Evolutionary conservation across 805 yeast genomes (phyloP).

Genomic region (Sugiyamaella floridensis): DNA sequence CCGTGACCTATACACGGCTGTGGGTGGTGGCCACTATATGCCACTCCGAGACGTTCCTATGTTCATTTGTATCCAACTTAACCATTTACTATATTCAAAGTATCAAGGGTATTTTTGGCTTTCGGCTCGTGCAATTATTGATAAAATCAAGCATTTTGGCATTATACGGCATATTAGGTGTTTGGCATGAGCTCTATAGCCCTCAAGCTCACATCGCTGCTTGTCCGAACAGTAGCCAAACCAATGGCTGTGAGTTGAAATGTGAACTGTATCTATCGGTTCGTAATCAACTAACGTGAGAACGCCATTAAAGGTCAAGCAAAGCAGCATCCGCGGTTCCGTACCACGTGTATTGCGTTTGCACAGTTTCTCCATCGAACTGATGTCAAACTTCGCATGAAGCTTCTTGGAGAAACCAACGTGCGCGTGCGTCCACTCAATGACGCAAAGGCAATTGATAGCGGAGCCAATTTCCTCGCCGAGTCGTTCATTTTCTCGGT

Average conservation of each 20-base stretch:
- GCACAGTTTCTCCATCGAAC: conserved; percentile 68
- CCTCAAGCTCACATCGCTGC: conserved; percentile 61
- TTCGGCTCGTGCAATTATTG: no score
- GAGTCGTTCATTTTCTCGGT: conserved; percentile 73
- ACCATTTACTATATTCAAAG: background rate
- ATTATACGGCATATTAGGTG: background rate
- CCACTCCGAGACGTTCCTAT: background rate
- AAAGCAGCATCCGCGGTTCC: conserved; percentile 59
- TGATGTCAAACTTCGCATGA: conserved; percentile 56
- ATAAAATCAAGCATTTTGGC: no score
- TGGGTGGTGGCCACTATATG: background rate
- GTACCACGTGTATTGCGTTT: conserved; percentile 52
- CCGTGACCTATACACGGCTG: background rate
- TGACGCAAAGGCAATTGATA: conserved; percentile 74
- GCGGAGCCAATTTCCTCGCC: conserved; percentile 71
- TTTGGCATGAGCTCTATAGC: conserved; percentile 65
- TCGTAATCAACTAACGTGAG: conserved; percentile 22
- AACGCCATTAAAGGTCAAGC: conserved; percentile 66
- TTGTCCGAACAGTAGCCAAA: conserved; percentile 68
- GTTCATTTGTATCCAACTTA: background rate
- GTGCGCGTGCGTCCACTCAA: conserved; percentile 67
- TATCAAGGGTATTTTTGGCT: no score
- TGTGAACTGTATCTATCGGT: background rate
- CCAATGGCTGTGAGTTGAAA: conserved; percentile 53
- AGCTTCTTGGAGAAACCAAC: conserved; percentile 48